These are phyloP conservation scores for Penicillium sp. DNA, from an alignment of 2,329 filamentous ascomycete species.

Conservation along the genomic window DNA sequence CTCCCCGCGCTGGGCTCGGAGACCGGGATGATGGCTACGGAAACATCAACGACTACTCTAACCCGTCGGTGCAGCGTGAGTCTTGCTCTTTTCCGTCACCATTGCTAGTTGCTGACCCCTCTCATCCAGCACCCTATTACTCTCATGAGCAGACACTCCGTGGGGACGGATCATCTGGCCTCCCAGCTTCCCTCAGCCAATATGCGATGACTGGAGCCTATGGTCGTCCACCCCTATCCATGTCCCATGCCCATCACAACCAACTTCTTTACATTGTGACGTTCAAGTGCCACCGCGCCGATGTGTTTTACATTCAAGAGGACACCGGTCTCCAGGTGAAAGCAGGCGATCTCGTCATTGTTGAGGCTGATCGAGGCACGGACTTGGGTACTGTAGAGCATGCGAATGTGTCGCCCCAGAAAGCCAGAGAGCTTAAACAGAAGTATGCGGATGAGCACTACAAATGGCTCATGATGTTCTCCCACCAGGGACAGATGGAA, in stretches of 20 bases:
- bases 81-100: conserved; percentile 17
- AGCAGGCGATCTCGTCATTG: conserved; percentile 89
- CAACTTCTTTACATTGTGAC: conserved; percentile 69
- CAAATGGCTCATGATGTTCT: conserved; percentile 99
- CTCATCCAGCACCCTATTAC: conserved; percentile 45
- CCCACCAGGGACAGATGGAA: conserved; percentile 60
- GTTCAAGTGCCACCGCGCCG: conserved; percentile 93
- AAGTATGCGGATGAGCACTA: conserved; percentile 94
- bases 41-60: conserved; percentile 35
- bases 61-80: conserved; percentile 43
- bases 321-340: conserved; percentile 88
- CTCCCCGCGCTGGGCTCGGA: conserved; percentile 34
- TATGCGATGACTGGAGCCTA: conserved; percentile 39
- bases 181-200: conserved; percentile 38
- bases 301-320: conserved; percentile 96
- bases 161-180: conserved; percentile 32
- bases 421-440: conserved; percentile 83
- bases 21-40: conserved; percentile 39
- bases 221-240: conserved; percentile 36
- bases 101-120: neutral
- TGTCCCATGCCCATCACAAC: conserved; percentile 38
- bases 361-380: conserved; percentile 92
- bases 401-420: conserved; percentile 80
- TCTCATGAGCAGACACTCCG: conserved; percentile 37
- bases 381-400: conserved; percentile 90